These are phyloP conservation scores for Hyaloscypha bicolor DNA, from an alignment of 495 filamentous ascomycete species.

Conservation along the genomic window DNA sequence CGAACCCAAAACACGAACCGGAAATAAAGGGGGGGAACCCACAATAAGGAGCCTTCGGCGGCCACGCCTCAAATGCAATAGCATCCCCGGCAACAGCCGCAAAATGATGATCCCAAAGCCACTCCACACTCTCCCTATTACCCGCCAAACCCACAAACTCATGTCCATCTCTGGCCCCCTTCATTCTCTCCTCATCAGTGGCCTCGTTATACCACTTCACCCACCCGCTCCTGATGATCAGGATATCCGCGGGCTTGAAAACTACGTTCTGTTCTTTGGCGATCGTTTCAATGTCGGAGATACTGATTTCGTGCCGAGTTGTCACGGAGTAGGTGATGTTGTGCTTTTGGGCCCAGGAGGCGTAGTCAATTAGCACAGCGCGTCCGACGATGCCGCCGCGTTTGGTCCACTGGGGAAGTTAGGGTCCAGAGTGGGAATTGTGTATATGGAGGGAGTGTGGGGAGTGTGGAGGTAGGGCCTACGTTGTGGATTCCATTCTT, in stretches of 20 bases:
- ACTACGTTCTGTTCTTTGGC: constrained; percentile 51
- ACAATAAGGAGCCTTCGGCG: constrained; percentile 28
- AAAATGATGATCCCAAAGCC: constrained; percentile 65
- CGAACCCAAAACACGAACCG: background rate
- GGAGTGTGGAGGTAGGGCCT: too few relatives aligned
- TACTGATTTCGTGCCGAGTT: constrained; percentile 54
- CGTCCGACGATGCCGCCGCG: constrained; percentile 50
- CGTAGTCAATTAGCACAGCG: constrained; percentile 52
- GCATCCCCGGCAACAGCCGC: constrained; percentile 54
- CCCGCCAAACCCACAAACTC: constrained; percentile 60
- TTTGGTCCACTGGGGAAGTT: constrained; percentile 38
- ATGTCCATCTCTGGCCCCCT: constrained; percentile 43
- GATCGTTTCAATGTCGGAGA: constrained; percentile 53
- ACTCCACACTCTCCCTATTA: constrained; percentile 57
- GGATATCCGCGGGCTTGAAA: constrained; percentile 56
- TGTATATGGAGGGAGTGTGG: too few relatives aligned
- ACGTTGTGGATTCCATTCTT: constrained; percentile 53
- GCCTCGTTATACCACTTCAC: constrained; percentile 52
- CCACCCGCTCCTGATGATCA: constrained; percentile 65
- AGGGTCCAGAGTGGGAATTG: too few relatives aligned
- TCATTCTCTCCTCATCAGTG: constrained; percentile 42
- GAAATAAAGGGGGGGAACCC: background rate
- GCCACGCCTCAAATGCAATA: constrained; percentile 51
- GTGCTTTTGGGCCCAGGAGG: constrained; percentile 45
- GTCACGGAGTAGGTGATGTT: constrained; percentile 56